Percentiles rank a stretch among this genome's conserved stretches.
phyloP scores from a whole-genome alignment of 805 yeast genomes.

The Metschnikowia santaceciliae region DNA sequence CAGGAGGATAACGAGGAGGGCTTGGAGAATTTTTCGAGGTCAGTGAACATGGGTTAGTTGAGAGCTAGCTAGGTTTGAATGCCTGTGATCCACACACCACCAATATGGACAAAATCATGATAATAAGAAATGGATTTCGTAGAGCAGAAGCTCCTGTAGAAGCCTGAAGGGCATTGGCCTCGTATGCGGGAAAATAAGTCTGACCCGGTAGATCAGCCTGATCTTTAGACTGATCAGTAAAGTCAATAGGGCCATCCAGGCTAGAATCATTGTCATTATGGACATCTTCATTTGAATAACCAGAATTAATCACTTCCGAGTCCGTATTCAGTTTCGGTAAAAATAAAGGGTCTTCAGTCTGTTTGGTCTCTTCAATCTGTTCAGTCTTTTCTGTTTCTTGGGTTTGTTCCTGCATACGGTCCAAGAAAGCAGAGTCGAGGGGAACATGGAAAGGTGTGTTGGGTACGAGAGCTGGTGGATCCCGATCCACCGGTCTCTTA shows the following conservation, averaged over 20 bases:
- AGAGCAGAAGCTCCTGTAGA: neutral
- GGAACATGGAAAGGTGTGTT: neutral
- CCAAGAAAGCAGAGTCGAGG: constrained; percentile 2
- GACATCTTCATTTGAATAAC: no score
- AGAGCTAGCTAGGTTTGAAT: neutral
- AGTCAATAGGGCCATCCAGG: no score
- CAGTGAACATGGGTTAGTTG: constrained; percentile 37
- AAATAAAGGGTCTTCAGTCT: no score
- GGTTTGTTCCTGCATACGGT: neutral
- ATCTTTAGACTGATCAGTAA: no score
- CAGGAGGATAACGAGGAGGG: constrained; percentile 43
- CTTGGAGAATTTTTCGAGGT: constrained; percentile 31
- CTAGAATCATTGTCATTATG: no score
- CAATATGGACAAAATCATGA: constrained; percentile 3
- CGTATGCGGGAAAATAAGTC: no score
- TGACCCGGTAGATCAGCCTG: no score
- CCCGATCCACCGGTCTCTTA: neutral
- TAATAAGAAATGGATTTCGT: neutral
- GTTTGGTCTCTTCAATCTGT: no score
- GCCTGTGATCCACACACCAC: neutral
- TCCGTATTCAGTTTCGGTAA: no score
- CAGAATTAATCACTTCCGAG: no score
- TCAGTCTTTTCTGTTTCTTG: no score
- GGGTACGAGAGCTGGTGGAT: neutral
- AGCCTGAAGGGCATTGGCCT: neutral